Percentiles rank a stretch among this genome's conserved stretches.
Evolutionary conservation across 768 basidiomycete species (phyloP).

Genomic region (Pleurotus tuber-regium): DNA sequence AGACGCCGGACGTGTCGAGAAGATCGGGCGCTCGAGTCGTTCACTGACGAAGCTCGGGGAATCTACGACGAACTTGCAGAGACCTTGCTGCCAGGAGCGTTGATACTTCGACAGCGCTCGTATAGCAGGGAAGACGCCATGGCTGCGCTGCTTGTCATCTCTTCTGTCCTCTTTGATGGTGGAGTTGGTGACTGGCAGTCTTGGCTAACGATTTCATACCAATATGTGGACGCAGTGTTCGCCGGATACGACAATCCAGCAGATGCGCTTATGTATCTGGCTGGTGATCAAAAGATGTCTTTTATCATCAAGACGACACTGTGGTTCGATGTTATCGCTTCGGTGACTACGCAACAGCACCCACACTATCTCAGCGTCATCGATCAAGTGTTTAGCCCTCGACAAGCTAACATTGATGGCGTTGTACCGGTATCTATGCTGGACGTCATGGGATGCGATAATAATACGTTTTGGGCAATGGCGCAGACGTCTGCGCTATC

Average conservation of each 20-base stretch:
- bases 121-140: conserved; percentile 61
- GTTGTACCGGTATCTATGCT: conserved; percentile 57
- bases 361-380: conserved; percentile 61
- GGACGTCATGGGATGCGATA: conserved; percentile 83
- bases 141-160: conserved; percentile 74
- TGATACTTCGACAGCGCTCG: too few species aligned
- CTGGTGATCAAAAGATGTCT: conserved; percentile 45
- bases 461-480: conserved; percentile 73
- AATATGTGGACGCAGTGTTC: conserved; percentile 52
- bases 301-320: conserved; percentile 84
- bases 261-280: conserved; percentile 36
- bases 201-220: conserved; percentile 61
- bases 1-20: conserved; percentile 15
- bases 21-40: conserved; percentile 38
- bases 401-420: conserved; percentile 5
- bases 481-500: conserved; percentile 70
- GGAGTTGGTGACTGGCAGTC: conserved; percentile 69
- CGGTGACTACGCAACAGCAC: conserved; percentile 58
- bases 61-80: not conserved
- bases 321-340: conserved; percentile 86
- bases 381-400: conserved; percentile 51
- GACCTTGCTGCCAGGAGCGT: not conserved
- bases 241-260: conserved; percentile 36
- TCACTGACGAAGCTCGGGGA: not conserved
- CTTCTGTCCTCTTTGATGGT: conserved; percentile 77